These are phyloP conservation scores for Aspergillus fischeri DNA, from an alignment of 2,329 filamentous ascomycete species.

Conservation along the genomic window DNA sequence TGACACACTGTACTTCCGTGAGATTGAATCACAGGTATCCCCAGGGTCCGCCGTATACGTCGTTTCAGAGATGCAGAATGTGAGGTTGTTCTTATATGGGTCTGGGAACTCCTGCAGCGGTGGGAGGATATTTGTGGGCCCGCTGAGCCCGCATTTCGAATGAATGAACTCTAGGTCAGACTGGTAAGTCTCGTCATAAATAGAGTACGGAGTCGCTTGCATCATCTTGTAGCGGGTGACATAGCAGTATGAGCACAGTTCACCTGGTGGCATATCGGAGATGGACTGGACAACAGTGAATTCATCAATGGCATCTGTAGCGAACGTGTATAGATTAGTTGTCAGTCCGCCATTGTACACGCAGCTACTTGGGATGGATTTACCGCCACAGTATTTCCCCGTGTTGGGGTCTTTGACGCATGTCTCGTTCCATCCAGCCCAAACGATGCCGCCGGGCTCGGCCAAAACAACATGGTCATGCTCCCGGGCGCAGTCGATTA, in stretches of 20 bases:
- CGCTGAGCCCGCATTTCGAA: constrained; percentile 1
- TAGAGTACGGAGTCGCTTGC: constrained; percentile 20
- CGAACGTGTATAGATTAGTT: neutral
- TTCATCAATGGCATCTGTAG: constrained; percentile 6
- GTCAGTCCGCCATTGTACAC: neutral
- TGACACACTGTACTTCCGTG: constrained; percentile 3
- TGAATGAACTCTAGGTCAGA: constrained; percentile 1
- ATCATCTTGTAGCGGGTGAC: constrained; percentile 16
- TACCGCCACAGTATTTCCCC: constrained; percentile 2
- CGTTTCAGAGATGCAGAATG: constrained; percentile 7
- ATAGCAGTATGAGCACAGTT: constrained; percentile 24
- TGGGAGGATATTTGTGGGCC: constrained; percentile 1
- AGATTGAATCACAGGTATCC: constrained; percentile 16
- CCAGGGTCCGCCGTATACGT: constrained; percentile 9
- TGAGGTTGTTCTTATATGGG: neutral
- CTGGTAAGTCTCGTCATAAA: constrained; percentile 13
- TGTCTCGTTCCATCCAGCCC: constrained; percentile 2
- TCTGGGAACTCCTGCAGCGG: neutral
- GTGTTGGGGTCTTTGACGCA: neutral
- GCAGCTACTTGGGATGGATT: neutral
- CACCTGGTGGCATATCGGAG: constrained; percentile 14
- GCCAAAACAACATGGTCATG: neutral
- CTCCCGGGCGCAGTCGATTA: neutral
- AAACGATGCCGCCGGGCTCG: neutral
- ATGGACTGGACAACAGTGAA: constrained; percentile 12